Evolutionary conservation across 108 stramenopile genomes (phyloP), one percentile per base, ranked within the genome.

Genomic region (Cylindrotheca closterium): DNA sequence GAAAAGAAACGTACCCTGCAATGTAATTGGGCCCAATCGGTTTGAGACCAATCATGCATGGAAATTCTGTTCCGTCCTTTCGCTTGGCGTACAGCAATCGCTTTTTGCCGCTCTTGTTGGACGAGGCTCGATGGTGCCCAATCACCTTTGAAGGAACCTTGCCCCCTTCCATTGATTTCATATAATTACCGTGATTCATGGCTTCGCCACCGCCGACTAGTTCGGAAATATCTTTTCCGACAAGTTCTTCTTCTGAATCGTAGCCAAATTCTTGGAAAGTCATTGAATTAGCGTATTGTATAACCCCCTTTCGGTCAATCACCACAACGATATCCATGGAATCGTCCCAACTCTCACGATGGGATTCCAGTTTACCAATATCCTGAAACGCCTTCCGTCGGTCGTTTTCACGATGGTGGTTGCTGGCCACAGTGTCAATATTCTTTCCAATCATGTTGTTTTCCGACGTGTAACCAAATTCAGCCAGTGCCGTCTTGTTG

Each of bases 191-290:
- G 45, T 77, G 69, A 18, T 57, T 51, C 33, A 46, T 34, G 1
- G 33, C 29, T 5, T 66, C 46, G 2, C 50, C 70, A 28, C 30
- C 70, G 0, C 66, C 66, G 18, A 55, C 42, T 15, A 77, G 60
- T 19, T 71, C 67, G 30, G 19, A 28, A 45, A 77, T 34, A 49
- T 71, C 59, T 37, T 50, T 8, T 4, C 74, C 74, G 4, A 57
- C 30, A 4, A 75, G 33, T 45, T 75, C 68, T 18, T 27, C 28
- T 15, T 50, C 51, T 1, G 58, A 30, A 1, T 50, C 23, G 56
- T 58, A 71, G 22, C 73, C 67, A 57, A 74, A 74, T 37, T 63
- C 30, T 51, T 74, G 30, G n/a, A 42, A 42, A 4, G 67, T 60
- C 4, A 60, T 58, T 24, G 48, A 4, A 49, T 74, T 74, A 4